Evolutionary conservation across 2,329 filamentous ascomycete genomes (phyloP).

Genomic region (Phyllosticta citrichinensis): DNA sequence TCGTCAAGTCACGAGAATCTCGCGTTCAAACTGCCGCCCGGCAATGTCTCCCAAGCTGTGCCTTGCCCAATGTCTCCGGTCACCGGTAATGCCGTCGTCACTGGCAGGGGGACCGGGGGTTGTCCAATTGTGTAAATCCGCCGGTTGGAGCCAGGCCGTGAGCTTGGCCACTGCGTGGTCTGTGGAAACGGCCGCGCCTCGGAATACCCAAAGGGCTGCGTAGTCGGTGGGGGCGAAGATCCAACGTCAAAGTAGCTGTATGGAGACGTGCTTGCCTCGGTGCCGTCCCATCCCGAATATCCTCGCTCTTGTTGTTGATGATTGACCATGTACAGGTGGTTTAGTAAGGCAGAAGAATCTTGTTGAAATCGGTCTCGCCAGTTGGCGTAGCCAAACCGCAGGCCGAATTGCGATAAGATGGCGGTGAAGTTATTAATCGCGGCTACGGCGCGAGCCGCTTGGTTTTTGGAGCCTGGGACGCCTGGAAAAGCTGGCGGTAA

Average conservation of each 20-base stretch:
- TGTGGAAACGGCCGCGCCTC: not conserved
- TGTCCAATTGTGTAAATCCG: slow-evolving; percentile 6
- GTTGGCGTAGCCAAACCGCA: slow-evolving; percentile 40
- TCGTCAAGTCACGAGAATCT: slow-evolving; percentile 8
- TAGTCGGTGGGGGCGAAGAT: not conserved
- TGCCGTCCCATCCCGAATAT: not conserved
- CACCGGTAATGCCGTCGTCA: not conserved
- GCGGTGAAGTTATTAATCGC: slow-evolving; percentile 39
- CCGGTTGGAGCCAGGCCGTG: not conserved
- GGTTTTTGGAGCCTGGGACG: slow-evolving; percentile 21
- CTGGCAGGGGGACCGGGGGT: not conserved
- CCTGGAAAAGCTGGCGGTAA: slow-evolving; percentile 25
- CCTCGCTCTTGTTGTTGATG: slow-evolving; percentile 1
- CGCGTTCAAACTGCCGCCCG: slow-evolving; percentile 13
- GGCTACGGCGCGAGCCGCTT: slow-evolving; percentile 31
- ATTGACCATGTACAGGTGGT: slow-evolving; percentile 31
- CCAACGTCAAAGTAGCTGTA: not conserved
- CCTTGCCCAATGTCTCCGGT: slow-evolving; percentile 9
- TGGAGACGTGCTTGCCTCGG: slow-evolving; percentile 2
- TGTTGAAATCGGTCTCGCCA: slow-evolving; percentile 40
- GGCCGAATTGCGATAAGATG: slow-evolving; percentile 36
- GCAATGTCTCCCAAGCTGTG: slow-evolving; percentile 13
- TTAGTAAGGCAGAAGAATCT: slow-evolving; percentile 32
- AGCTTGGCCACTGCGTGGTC: not conserved
- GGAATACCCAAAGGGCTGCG: not conserved